These are phyloP conservation scores for Periconia digitata DNA, from an alignment of 2,329 filamentous ascomycete species.

Conservation along the genomic window DNA sequence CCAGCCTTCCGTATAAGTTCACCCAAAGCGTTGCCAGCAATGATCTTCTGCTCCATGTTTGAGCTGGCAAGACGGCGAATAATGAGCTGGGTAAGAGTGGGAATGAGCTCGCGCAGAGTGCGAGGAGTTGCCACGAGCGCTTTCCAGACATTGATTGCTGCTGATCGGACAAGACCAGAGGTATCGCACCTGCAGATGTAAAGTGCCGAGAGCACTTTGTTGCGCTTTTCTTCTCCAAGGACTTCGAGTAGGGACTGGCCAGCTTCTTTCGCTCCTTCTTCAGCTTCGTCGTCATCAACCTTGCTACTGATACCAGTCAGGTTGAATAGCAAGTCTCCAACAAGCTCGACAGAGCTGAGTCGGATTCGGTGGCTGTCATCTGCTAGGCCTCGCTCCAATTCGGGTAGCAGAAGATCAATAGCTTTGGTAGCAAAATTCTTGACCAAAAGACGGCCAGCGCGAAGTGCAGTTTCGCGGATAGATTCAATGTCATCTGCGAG, in stretches of 20 bases:
- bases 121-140: constrained; percentile 88
- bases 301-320: constrained; percentile 89
- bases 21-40: constrained; percentile 93
- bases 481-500: constrained; percentile 95
- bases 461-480: constrained; percentile 93
- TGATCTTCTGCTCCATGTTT: constrained; percentile 98
- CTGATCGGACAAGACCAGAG: constrained; percentile 83
- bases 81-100: constrained; percentile 90
- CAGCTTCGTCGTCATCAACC: constrained; percentile 73
- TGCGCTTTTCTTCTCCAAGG: constrained; percentile 92
- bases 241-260: constrained; percentile 91
- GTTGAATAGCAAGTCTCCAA: constrained; percentile 96
- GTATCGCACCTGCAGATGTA: constrained; percentile 99
- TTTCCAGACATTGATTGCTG: constrained; percentile 94
- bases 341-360: constrained; percentile 95
- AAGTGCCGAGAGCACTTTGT: constrained; percentile 94
- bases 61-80: constrained; percentile 91
- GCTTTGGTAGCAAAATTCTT: constrained; percentile 98
- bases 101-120: constrained; percentile 92
- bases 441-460: constrained; percentile 89
- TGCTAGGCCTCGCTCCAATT: constrained; percentile 93
- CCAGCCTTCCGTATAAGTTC: constrained; percentile 97
- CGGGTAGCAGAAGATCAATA: constrained; percentile 89
- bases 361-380: constrained; percentile 97
- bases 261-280: constrained; percentile 80